Base-by-base conservation (phyloP, 169 alveolate genomes). In the Plasmodium inui region DNA sequence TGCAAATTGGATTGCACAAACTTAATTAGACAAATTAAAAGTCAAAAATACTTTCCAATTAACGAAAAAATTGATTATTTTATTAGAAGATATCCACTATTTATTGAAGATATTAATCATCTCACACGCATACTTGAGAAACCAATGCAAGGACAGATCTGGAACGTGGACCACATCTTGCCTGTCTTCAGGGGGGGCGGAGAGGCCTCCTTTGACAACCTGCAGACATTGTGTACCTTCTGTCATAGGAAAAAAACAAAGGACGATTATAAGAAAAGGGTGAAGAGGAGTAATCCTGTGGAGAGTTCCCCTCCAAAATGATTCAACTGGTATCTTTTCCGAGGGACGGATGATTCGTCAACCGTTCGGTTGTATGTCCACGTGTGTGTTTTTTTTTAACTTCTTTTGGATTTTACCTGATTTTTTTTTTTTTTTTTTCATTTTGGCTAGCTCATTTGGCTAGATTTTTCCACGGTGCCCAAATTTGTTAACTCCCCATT, bases 221-320 rank as follows among this genome's bases (percentile, higher is more conserved):
- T 84, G 22, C 92, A 84, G 67, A 84, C 92, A 3, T 50, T 84
- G 41, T 84, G 92, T 84, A 73, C 92, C 73, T 84, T 84, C 79
- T 84, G 92, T n/a, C 92, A 84, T 50, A 70, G 73, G 61, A 84
- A 84, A 84, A 84, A 84, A 84, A 84, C 92, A 44, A 84, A 84
- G 37, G 61, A 84, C 78, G 84, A 84, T 30, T 30, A 46, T 28
- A 84, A 72, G 78, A 32, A 84, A 46, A 84, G 5, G 28, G n/a
- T 2, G 55, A 14, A 71, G 8, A 72, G 22, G 32, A n/a, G n/a
- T 34, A n/a, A 26, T n/a, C 32, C 55, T 19, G 3, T 70, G 50
- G 78, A 67, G 50, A 41, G 46, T 28, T 12, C 44, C 28, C n/a
- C 46, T 74, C 50, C 26, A 74, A 12, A 10, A 32, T 39, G 55